Conservation (phyloP, 2,329 filamentous ascomycete species). For the Aspergillus fischeri region DNA sequence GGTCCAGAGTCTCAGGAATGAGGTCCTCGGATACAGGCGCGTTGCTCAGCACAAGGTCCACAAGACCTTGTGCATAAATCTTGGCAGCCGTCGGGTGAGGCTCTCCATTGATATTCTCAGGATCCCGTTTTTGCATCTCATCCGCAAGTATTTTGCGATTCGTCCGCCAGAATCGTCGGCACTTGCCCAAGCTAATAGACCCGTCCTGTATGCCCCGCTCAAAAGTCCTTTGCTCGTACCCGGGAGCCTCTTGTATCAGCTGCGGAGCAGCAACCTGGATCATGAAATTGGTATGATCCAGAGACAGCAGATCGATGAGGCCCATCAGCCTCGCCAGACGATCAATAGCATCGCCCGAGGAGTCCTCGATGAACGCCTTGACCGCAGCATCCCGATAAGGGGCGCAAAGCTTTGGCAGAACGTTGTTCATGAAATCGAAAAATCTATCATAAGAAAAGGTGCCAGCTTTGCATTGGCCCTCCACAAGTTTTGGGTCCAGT, state of each 20-base stretch:
- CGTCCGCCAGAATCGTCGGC: conserved; percentile 52
- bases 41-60: conserved; percentile 56
- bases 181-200: conserved; percentile 49
- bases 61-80: conserved; percentile 58
- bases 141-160: conserved; percentile 40
- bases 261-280: conserved; percentile 57
- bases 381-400: conserved; percentile 60
- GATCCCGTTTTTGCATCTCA: conserved; percentile 48
- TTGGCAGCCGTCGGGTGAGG: conserved; percentile 32
- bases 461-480: conserved; percentile 55
- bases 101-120: conserved; percentile 33
- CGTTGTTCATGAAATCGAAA: conserved; percentile 59
- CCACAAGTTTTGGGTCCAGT: conserved; percentile 56
- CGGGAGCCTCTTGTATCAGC: conserved; percentile 57
- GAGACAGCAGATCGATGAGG: conserved; percentile 58
- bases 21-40: conserved; percentile 48
- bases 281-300: conserved; percentile 65
- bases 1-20: conserved; percentile 57
- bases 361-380: conserved; percentile 51
- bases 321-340: conserved; percentile 60
- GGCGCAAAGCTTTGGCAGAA: conserved; percentile 62
- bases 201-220: conserved; percentile 51
- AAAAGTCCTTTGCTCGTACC: conserved; percentile 60
- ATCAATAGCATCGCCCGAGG: conserved; percentile 55
- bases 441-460: conserved; percentile 62